phyloP scores from a whole-genome alignment of 371 early-diverging fungal species.

The Sporodiniella umbellata region DNA sequence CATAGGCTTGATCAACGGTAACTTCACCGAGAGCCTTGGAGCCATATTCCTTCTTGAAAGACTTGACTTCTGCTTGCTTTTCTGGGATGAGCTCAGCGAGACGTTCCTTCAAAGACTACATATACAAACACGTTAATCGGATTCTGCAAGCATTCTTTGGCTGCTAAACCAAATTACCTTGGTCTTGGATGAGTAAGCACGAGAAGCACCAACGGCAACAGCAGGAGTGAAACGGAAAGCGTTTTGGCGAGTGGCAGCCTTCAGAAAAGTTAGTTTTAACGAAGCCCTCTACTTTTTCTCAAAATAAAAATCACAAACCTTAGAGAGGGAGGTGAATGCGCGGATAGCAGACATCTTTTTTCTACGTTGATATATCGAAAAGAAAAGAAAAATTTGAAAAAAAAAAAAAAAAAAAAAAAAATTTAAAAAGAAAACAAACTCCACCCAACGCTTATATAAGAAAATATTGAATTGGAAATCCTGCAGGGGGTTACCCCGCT shows the following conservation, averaged over 20 bases:
- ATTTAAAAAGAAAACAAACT: background rate
- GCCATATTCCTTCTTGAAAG: conserved; percentile 88
- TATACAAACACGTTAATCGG: background rate
- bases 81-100: conserved; percentile 91
- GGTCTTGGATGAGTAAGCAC: conserved; percentile 41
- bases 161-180: conserved; percentile 26
- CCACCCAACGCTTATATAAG: conserved; percentile 14
- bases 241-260: conserved; percentile 35
- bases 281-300: background rate
- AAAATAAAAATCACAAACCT: conserved; percentile 30
- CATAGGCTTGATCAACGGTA: conserved; percentile 97
- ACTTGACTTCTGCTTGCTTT: conserved; percentile 93
- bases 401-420: conserved; percentile 13
- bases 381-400: conserved; percentile 18
- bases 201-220: conserved; percentile 33
- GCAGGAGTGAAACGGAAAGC: conserved; percentile 39
- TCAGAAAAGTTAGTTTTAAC: background rate
- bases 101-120: conserved; percentile 86
- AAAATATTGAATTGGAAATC: background rate
- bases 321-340: conserved; percentile 39
- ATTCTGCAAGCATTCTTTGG: no score
- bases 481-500: conserved; percentile 3
- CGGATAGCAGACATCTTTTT: conserved; percentile 45
- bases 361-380: conserved; percentile 8
- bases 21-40: conserved; percentile 87